These are phyloP conservation scores for Pseudocercospora fuligena DNA, from an alignment of 2,329 filamentous ascomycete species.

Conservation along the genomic window DNA sequence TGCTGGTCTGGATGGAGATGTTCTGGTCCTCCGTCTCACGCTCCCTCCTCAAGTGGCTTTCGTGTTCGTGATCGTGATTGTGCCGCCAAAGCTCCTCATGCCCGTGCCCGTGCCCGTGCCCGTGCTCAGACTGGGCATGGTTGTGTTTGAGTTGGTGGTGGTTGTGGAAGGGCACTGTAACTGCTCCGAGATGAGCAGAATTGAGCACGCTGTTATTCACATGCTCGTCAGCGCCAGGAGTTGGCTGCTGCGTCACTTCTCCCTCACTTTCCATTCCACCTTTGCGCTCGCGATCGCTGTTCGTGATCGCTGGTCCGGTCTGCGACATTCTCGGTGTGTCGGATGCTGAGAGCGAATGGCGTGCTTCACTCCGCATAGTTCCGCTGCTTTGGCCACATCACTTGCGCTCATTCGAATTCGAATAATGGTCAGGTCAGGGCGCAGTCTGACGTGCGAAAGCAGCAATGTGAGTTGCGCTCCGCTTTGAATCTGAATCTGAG, in stretches of 20 bases:
- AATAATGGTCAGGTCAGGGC: background rate
- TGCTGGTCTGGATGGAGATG: slow-evolving; percentile 50
- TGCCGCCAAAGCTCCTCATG: slow-evolving; percentile 38
- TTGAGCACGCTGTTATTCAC: background rate
- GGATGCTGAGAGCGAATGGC: background rate
- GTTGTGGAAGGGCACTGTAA: background rate
- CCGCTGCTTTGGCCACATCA: background rate
- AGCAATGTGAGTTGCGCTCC: background rate
- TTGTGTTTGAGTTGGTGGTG: slow-evolving; percentile 23
- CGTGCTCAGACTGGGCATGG: slow-evolving; percentile 14
- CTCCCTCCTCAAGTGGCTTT: slow-evolving; percentile 33
- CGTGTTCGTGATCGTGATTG: slow-evolving; percentile 44
- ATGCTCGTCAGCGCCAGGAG: slow-evolving; percentile 7
- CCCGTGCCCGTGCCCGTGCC: slow-evolving; percentile 26
- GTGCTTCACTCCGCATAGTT: background rate
- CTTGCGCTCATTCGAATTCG: background rate
- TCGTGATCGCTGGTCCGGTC: background rate
- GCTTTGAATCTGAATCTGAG: background rate
- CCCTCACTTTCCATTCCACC: background rate
- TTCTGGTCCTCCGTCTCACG: slow-evolving; percentile 37
- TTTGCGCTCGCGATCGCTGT: background rate
- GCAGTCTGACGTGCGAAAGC: background rate
- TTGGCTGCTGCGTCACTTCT: background rate
- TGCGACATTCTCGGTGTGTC: background rate
- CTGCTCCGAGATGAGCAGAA: background rate